A percentile compares a stretch with the other conserved stretches of the same genome.
phyloP scores from a whole-genome alignment of 495 filamentous ascomycete genomes.

The Recurvomyces mirabilis region DNA sequence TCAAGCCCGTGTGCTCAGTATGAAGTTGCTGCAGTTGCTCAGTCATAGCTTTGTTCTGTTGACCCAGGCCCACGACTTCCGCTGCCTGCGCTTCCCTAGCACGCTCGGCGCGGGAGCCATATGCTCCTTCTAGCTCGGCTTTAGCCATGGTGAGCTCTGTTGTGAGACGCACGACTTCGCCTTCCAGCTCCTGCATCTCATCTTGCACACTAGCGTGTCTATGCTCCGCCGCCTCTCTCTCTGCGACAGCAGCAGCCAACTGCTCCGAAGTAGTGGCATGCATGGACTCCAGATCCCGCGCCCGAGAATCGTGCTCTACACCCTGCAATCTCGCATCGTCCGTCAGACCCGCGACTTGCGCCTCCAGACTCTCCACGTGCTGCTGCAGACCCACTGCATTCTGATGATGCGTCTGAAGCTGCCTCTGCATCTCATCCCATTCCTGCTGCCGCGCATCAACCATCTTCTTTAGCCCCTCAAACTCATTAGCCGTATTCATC shows the following conservation, averaged over 20 bases:
- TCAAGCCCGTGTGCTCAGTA: constrained; percentile 47
- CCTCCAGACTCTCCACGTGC: constrained; percentile 23
- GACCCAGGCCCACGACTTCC: constrained; percentile 34
- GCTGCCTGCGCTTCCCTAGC: constrained; percentile 24
- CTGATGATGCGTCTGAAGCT: not conserved
- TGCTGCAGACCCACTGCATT: constrained; percentile 20
- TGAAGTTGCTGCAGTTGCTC: constrained; percentile 12
- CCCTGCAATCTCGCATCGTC: constrained; percentile 1
- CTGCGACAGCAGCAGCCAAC: not conserved
- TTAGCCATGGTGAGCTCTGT: constrained; percentile 86
- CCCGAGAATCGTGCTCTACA: constrained; percentile 1
- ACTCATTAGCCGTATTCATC: constrained; percentile 13
- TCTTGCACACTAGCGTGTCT: constrained; percentile 30
- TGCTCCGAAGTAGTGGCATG: not conserved
- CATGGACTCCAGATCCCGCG: not conserved
- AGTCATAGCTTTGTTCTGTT: constrained; percentile 43
- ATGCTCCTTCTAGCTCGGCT: constrained; percentile 90
- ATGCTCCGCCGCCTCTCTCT: not conserved
- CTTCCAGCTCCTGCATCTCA: constrained; percentile 65
- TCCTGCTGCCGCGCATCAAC: constrained; percentile 12
- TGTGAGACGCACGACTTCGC: constrained; percentile 71
- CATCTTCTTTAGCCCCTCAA: constrained; percentile 9
- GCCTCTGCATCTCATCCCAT: constrained; percentile 1
- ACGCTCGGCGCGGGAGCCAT: constrained; percentile 42
- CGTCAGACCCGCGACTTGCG: constrained; percentile 6